A percentile compares a stretch with the other conserved stretches of the same genome.
Evolutionary conservation across 1,284 basidiomycete genomes (phyloP).

Genomic region (Heterobasidion parviporum): DNA sequence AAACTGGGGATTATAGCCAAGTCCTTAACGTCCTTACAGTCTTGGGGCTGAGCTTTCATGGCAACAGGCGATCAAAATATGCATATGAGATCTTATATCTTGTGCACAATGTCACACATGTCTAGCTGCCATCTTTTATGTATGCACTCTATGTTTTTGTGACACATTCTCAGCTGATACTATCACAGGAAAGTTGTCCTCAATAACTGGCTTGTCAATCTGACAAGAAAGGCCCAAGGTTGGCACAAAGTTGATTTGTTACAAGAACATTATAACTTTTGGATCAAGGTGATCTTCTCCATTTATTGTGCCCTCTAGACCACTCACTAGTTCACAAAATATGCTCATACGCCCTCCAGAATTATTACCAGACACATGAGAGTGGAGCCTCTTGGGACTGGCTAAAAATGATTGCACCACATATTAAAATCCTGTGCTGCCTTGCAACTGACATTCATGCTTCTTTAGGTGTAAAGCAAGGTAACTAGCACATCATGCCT

Average conservation of each 20-base stretch:
- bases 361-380: conserved; percentile 26
- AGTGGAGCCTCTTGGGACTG: background rate
- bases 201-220: conserved; percentile 32
- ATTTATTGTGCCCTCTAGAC: background rate
- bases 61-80: conserved; percentile 28
- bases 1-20: conserved; percentile 25
- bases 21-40: conserved; percentile 25
- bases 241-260: conserved; percentile 29
- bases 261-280: conserved; percentile 33
- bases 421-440: background rate
- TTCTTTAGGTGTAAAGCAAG: background rate
- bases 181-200: conserved; percentile 20
- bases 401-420: background rate
- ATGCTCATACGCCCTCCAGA: conserved; percentile 4
- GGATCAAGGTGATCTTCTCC: conserved; percentile 22
- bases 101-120: conserved; percentile 27
- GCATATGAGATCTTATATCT: conserved; percentile 30
- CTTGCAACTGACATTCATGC: background rate
- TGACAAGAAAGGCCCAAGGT: conserved; percentile 20
- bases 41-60: conserved; percentile 23
- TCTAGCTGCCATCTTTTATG: conserved; percentile 25
- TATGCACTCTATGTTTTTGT: background rate
- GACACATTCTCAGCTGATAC: no score
- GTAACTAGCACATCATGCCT: background rate
- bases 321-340: background rate